Evolutionary conservation across 768 basidiomycete species (phyloP).

Genomic region (Phanerochaete sordida): DNA sequence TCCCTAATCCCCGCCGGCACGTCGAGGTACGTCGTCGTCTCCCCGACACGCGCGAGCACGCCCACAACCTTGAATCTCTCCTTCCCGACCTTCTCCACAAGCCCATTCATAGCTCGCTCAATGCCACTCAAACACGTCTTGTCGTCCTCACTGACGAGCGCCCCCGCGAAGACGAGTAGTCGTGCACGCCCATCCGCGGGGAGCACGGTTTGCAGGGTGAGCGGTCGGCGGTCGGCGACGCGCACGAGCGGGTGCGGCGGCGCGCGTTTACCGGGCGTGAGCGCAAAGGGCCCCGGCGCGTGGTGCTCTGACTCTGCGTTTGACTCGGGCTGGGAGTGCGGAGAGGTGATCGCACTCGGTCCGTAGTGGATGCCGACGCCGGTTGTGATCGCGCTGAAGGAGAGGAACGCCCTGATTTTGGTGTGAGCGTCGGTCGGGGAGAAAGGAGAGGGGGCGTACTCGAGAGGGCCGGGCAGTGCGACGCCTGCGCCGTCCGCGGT

Average conservation of each 20-base stretch:
- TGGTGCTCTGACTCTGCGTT: no score
- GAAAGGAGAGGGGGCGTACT: conserved; percentile 24
- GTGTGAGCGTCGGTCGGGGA: neutral
- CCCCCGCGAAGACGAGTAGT: conserved; percentile 52
- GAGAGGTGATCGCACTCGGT: conserved; percentile 35
- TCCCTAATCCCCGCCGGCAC: no score
- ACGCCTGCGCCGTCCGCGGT: conserved; percentile 40
- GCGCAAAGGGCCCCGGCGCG: conserved; percentile 21
- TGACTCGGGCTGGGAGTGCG: conserved; percentile 30
- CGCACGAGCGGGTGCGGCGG: conserved; percentile 46
- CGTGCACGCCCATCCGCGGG: conserved; percentile 48
- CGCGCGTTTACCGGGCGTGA: conserved; percentile 53
- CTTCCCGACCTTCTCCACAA: no score
- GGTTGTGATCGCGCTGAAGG: conserved; percentile 51
- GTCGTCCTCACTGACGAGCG: no score
- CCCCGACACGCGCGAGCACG: no score
- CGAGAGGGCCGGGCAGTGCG: conserved; percentile 43
- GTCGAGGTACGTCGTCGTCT: no score
- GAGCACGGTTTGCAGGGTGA: conserved; percentile 52
- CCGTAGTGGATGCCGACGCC: conserved; percentile 54
- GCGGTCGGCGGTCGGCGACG: conserved; percentile 46
- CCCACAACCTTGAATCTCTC: neutral
- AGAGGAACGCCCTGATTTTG: conserved; percentile 41
- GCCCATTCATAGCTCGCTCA: no score
- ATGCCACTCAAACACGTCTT: no score